Conservation (phyloP, 257 asterid genomes). For the Nyctanthes arbortristis region DNA sequence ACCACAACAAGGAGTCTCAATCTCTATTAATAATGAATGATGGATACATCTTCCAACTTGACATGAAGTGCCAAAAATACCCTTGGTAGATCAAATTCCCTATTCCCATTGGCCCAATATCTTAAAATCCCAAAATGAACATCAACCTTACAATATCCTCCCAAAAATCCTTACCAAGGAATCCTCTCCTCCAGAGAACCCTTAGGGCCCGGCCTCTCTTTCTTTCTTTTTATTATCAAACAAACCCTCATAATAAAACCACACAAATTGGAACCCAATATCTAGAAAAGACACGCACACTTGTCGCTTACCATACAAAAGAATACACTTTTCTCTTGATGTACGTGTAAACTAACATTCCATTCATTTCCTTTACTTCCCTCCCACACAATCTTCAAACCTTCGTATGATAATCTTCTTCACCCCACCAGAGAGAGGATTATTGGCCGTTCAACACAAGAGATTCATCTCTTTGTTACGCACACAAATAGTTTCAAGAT, state of each 20-base stretch:
- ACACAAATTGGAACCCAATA: constrained; percentile 35
- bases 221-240: neutral
- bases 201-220: neutral
- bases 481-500: neutral
- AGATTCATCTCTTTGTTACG: neutral
- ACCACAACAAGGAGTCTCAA: constrained; percentile 21
- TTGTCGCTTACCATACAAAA: constrained; percentile 56
- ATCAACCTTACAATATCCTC: constrained; percentile 44
- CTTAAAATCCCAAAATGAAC: constrained; percentile 25
- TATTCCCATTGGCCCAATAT: constrained; percentile 16
- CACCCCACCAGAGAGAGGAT: neutral
- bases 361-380: constrained; percentile 35
- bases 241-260: constrained; percentile 17
- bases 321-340: constrained; percentile 31
- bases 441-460: neutral
- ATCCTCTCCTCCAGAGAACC: constrained; percentile 16
- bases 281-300: constrained; percentile 50
- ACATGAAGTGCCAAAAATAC: neutral
- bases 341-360: constrained; percentile 53
- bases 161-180: constrained; percentile 18
- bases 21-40: neutral
- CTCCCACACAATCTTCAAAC: constrained; percentile 15
- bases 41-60: neutral
- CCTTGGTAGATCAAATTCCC: constrained; percentile 4
- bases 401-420: constrained; percentile 17